Evolutionary conservation across 2,329 filamentous ascomycete genomes (phyloP).

Genomic region (Hypoxylon sp.): DNA sequence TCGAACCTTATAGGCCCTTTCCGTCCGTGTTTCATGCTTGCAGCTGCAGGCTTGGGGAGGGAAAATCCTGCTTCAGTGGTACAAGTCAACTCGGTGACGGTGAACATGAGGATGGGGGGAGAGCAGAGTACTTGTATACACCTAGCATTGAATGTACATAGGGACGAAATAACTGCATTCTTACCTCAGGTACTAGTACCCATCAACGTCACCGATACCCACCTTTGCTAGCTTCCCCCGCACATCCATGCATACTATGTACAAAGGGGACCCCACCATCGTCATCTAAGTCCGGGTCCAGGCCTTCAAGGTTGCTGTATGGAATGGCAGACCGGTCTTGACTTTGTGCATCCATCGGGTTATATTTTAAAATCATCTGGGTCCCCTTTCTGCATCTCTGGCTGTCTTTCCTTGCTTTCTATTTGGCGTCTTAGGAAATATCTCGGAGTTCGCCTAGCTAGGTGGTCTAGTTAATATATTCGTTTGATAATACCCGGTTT

Average conservation of each 20-base stretch:
- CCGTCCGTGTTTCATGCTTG: constrained; percentile 39
- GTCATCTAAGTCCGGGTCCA: constrained; percentile 30
- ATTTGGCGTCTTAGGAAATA: background rate
- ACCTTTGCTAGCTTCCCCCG: constrained; percentile 36
- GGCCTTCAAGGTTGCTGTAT: constrained; percentile 15
- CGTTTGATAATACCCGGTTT: background rate
- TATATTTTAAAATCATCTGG: constrained; percentile 28
- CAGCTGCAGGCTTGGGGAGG: constrained; percentile 27
- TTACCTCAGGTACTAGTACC: constrained; percentile 27
- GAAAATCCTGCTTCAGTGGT: constrained; percentile 39
- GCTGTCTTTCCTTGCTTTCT: constrained; percentile 5
- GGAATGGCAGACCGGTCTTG: constrained; percentile 20
- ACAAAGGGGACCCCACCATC: constrained; percentile 34
- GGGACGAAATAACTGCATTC: constrained; percentile 14
- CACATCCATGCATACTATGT: constrained; percentile 28
- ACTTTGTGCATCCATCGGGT: constrained; percentile 16
- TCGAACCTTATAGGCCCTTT: constrained; percentile 26
- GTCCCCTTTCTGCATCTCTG: constrained; percentile 2
- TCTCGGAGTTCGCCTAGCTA: constrained; percentile 15
- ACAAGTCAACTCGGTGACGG: constrained; percentile 24
- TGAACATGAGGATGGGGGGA: constrained; percentile 1
- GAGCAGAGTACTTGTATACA: background rate
- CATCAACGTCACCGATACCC: constrained; percentile 35
- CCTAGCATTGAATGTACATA: too few species aligned
- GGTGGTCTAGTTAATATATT: constrained; percentile 12